Percentiles rank a stretch among this genome's conserved stretches.
Conservation (phyloP, 768 basidiomycete species). For the Rubroboletus satanas region DNA sequence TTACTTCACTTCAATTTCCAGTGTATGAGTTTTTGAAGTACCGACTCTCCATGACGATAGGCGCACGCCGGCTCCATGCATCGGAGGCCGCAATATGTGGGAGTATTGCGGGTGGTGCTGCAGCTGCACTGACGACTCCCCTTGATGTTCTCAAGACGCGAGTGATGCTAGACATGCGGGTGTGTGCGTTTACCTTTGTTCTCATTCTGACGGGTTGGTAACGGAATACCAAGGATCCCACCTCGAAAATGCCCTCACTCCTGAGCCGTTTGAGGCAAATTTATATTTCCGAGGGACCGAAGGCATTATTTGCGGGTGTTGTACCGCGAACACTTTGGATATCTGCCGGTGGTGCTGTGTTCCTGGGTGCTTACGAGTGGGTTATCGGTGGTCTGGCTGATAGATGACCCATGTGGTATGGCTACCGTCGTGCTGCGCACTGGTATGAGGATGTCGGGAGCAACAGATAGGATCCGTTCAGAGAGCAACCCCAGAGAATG, state of each 20-base stretch:
- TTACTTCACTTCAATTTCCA: conserved; percentile 94
- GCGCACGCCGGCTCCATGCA: conserved; percentile 56
- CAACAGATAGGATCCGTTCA: background rate
- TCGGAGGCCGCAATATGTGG: conserved; percentile 87
- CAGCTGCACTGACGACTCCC: conserved; percentile 89
- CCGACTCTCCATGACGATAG: conserved; percentile 51
- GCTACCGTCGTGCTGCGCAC: background rate
- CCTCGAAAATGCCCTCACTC: conserved; percentile 52
- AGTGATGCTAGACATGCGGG: conserved; percentile 90
- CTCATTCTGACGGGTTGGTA: background rate
- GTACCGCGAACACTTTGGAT: conserved; percentile 96
- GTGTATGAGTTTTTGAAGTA: conserved; percentile 86
- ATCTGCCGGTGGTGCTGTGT: conserved; percentile 93
- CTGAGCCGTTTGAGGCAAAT: conserved; percentile 59
- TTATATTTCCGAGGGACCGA: conserved; percentile 62
- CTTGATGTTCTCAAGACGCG: conserved; percentile 96
- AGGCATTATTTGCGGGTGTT: conserved; percentile 80
- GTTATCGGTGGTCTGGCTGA: conserved; percentile 49
- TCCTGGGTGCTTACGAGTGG: conserved; percentile 95
- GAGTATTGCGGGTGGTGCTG: conserved; percentile 84
- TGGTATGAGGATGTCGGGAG: background rate
- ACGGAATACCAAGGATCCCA: conserved; percentile 41
- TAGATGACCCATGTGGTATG: conserved; percentile 9
- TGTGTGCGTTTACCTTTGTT: conserved; percentile 33
- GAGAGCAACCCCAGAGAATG: background rate